Base-by-base conservation (phyloP, 2,329 filamentous ascomycete species). In the Trichoderma hamatum region DNA sequence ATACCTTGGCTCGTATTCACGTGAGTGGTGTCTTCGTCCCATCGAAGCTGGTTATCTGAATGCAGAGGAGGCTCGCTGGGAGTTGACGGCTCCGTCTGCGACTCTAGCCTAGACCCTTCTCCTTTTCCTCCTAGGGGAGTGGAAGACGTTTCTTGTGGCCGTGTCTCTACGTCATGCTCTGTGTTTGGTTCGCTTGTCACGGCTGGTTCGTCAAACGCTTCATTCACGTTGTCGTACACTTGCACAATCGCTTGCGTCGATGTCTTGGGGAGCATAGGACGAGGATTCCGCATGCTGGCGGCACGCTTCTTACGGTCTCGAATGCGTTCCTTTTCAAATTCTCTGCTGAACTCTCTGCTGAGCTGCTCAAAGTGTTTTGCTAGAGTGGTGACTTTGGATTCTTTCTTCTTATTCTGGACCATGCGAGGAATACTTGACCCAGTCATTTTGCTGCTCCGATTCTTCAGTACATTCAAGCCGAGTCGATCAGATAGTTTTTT, bases 321-420 rank as follows among this genome's bases (percentile, higher is more conserved):
- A 73, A 96, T 88, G 55, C 96, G 88, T 80, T 99, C 95, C 75
- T 95, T 97, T 76, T 97, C 94, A 73, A 99, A 99, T 76, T 99
- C 96, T 28, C 94, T 90, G 74, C 94, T 97, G 68, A 99, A 99
- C 76, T 99, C 96, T 28, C 94, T 90, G 74, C 94, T 97, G 68
- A 99, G 85, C 78, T 98, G 94, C 79, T 99, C 96, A 76, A 99
- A 98, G 78, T 98, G 96, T 74, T 93, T 93, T 21, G 96, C 93
- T 61, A 99, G 84, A n/a, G 90, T 94, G 10, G 94, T 96, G 2
- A 99, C 96, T 74, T 92, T 92, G 3, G 92, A 88, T 64, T 90
- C 86, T 72, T 89, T 90, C 73, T 86, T 89, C 76, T 90, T 92
- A 76, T 90, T 92, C 62, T 91, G 89, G 32, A 97, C 88, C 30